Conservation (phyloP, 371 early-diverging fungal species). For the Mortierella polycephala region DNA sequence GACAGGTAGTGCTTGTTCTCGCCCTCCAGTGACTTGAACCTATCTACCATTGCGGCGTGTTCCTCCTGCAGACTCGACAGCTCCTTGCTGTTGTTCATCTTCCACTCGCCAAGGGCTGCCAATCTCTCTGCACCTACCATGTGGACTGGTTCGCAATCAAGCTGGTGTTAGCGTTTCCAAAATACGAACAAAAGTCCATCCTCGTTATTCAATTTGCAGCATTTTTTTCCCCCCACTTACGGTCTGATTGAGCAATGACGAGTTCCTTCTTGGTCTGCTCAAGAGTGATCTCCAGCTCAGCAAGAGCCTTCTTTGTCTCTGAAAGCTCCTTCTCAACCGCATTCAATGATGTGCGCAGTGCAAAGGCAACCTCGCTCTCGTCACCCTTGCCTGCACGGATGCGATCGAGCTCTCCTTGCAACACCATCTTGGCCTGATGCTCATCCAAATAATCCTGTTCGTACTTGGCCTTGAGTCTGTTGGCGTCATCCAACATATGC, state of each 20-base stretch:
- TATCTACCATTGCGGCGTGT: conserved; percentile 22
- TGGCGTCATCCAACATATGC: conserved; percentile 78
- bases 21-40: conserved; percentile 33
- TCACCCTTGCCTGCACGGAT: conserved; percentile 58
- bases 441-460: conserved; percentile 80
- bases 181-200: background rate
- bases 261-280: conserved; percentile 56
- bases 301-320: conserved; percentile 56
- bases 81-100: conserved; percentile 37
- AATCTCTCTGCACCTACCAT: conserved; percentile 37
- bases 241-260: conserved; percentile 51
- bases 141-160: conserved; percentile 22
- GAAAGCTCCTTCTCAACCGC: conserved; percentile 58
- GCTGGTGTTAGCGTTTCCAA: background rate
- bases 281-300: conserved; percentile 56
- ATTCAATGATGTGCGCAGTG: conserved; percentile 48
- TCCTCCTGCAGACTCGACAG: conserved; percentile 22
- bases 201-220: background rate
- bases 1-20: conserved; percentile 47
- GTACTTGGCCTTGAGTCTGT: conserved; percentile 73
- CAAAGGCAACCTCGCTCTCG: conserved; percentile 56
- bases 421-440: conserved; percentile 72
- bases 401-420: conserved; percentile 80
- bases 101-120: conserved; percentile 35
- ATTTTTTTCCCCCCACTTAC: conserved; percentile 20